Conservation (phyloP, 495 filamentous ascomycete genomes). For the Aspergillus nanangensis region DNA sequence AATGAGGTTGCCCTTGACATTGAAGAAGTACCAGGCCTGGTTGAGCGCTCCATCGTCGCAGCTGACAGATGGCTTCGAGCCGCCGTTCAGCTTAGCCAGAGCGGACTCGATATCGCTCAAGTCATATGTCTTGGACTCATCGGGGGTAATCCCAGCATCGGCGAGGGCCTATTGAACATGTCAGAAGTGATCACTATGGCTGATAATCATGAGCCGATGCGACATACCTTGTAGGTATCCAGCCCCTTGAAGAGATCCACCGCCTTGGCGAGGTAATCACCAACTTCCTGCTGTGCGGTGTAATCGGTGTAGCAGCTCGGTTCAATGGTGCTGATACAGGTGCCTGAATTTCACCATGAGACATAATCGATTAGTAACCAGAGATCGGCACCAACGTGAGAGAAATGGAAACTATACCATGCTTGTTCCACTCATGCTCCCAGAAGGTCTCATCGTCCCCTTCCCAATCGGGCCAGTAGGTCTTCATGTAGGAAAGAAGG, state of each 20-base stretch:
- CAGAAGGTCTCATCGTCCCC: constrained; percentile 66
- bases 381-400: too few relatives aligned
- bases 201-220: too few relatives aligned
- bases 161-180: constrained; percentile 43
- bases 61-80: constrained; percentile 56
- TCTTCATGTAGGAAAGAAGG: constrained; percentile 64
- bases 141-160: constrained; percentile 61
- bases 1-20: constrained; percentile 67
- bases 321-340: constrained; percentile 57
- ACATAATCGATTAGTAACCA: too few relatives aligned
- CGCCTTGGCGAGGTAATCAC: constrained; percentile 54
- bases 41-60: constrained; percentile 57
- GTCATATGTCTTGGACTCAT: constrained; percentile 55
- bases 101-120: constrained; percentile 55
- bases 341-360: constrained; percentile 19
- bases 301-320: constrained; percentile 71
- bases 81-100: constrained; percentile 50
- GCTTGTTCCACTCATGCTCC: constrained; percentile 81
- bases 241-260: constrained; percentile 57
- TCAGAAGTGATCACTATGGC: too few relatives aligned
- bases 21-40: constrained; percentile 74
- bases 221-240: constrained; percentile 53
- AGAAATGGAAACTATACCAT: too few relatives aligned
- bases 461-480: constrained; percentile 61
- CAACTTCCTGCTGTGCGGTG: constrained; percentile 52